A percentile compares a stretch with the other conserved stretches of the same genome.
Evolutionary conservation across 495 filamentous ascomycete species (phyloP).

Genomic region (Aspergillus wentii): DNA sequence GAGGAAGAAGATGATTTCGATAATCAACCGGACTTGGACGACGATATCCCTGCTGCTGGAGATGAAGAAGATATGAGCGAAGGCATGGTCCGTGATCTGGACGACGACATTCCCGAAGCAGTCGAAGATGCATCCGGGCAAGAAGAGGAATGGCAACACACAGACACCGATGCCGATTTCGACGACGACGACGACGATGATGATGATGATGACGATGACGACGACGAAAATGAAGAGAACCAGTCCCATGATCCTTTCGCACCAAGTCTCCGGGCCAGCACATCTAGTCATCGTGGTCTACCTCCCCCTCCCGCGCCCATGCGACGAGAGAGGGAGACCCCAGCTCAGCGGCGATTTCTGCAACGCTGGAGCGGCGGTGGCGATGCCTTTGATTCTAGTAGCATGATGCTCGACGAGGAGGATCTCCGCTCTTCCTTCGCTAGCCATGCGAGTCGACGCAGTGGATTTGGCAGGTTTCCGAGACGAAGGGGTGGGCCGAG

Average conservation of each 20-base stretch:
- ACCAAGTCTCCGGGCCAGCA: conserved; percentile 34
- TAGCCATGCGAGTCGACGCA: conserved; percentile 35
- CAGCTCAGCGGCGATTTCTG: conserved; percentile 39
- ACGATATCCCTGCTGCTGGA: too few species aligned
- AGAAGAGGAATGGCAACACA: conserved; percentile 59
- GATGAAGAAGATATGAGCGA: conserved; percentile 23
- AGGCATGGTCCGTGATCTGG: conserved; percentile 27
- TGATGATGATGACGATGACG: conserved; percentile 47
- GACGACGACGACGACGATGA: conserved; percentile 38
- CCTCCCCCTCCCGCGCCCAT: conserved; percentile 20
- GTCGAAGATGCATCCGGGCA: conserved; percentile 23
- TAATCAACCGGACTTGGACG: conserved; percentile 34
- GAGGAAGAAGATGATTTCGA: conserved; percentile 29
- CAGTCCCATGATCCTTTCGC: conserved; percentile 20
- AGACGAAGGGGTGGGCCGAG: conserved; percentile 33
- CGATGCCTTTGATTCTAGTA: conserved; percentile 37
- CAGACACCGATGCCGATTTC: conserved; percentile 74
- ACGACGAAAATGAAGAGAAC: conserved; percentile 38
- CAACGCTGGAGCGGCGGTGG: conserved; percentile 44
- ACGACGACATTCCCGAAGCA: conserved; percentile 42
- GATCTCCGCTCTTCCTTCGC: conserved; percentile 38
- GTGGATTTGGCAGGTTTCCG: conserved; percentile 32
- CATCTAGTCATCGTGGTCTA: conserved; percentile 29
- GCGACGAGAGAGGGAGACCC: conserved; percentile 28
- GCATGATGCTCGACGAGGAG: conserved; percentile 36